Base-by-base conservation (phyloP, 2,329 filamentous ascomycete genomes). In the Triangularia setosa region DNA sequence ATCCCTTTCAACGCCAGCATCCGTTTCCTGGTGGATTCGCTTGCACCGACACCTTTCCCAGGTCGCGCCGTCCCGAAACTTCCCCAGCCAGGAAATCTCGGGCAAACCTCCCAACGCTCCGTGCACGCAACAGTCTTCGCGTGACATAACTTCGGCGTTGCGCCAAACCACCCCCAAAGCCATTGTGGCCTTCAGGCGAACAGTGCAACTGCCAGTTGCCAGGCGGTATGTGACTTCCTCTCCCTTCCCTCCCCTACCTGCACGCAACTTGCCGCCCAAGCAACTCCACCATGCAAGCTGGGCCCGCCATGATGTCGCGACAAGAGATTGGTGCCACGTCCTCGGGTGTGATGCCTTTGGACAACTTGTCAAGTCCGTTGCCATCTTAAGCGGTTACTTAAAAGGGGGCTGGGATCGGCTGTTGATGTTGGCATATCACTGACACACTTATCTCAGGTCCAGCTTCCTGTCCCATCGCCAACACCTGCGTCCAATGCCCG, bases 91-190 rank as follows among this genome's bases (percentile, higher is more conserved):
- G 57, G 40, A 48, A 48, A 48, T 48, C 58, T 60, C 40, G 35
- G 58, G 23, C 35, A 60, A 48, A 48, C 58, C 58, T 60, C 48
- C 48, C 58, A 60, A 60, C 58, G 48, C 23, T 44, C 58, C 35
- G 58, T 60, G 40, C 58, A 44, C 60, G n/a, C 48, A 59, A 60
- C 61, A 58, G 64, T 61, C 44, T 67, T 60, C 35, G 61, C 52
- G 59, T 67, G 65, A 65, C 67, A 67, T 60, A 61, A 58, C 57
- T 58, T 35, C 64, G 54, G 61, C 55, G 65, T 61, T 62, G 58
- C 59, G 61, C 64, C 44, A 56, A 54, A 48, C 60, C 54, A n/a
- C 27, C 14, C 44, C 48, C 53, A 61, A 61, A 55, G 40, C 40
- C 40, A 48, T 21, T n/a, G 40, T n/a, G 40, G 40, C 40, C 21